Evolutionary conservation across 1,139 yeast genomes (phyloP), one percentile per base, ranked within the genome.

Genomic region (Citeromyces siamensis): DNA sequence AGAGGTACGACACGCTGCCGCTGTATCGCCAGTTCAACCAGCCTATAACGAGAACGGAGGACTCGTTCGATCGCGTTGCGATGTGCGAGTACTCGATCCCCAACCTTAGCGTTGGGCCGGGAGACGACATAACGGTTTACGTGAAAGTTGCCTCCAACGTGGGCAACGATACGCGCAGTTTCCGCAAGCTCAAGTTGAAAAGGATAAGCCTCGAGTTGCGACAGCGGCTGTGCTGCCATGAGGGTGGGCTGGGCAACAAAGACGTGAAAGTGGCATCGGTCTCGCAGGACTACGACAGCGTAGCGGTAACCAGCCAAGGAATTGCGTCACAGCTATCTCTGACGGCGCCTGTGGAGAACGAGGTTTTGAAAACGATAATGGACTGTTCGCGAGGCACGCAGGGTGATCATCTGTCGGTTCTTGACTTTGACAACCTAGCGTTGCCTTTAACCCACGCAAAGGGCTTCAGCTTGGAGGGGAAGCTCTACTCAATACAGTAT

Each of bases 21-120:
- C 50, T 71, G 6, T 71, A 70, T 44, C 53, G 76, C 19, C 75
- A 71, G 48, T 64, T 66, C 55, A 58, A 69, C 51, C 66, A 76
- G 52, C 69, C 79, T 13, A 53, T 62, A 26, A 46, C 60, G 39
- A 64, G 66, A 41, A 48, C 56, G 28, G 47, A 53, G 7, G 57
- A 58, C 4, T 60, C 72, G 2, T 46, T 52, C 10, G 74, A 70
- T 44, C 58, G 60, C 16, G 65, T 64, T 42, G 58, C 67, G 4
- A 46, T 66, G 34, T 55, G 62, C 6, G 72, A 70, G 27, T 51
- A 66, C 32, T 51, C 62, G 3, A 43, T 71, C 19, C 70, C 75
- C 0, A 56, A 57, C 3, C 55, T 67, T 3, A 61, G 73, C n/a
- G 57, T 71, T 9, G 77, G 78, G 1, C 76, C 76, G 0, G 49